phyloP scores from a whole-genome alignment of 2,329 filamentous ascomycete genomes.

The Thermothelomyces thermophilus region DNA sequence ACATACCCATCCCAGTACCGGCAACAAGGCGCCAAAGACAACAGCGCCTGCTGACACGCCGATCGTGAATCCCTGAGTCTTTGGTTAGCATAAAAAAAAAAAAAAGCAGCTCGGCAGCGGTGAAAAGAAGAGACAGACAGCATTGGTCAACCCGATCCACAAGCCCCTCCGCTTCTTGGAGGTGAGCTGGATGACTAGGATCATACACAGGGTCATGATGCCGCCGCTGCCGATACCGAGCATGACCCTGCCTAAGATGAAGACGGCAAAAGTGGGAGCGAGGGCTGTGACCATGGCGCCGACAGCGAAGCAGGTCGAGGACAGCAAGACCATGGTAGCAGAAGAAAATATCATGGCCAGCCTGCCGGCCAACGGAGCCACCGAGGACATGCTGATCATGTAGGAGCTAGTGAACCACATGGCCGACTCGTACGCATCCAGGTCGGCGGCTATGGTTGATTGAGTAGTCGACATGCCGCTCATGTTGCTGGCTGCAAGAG shows the following conservation, averaged over 20 bases:
- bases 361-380: slow-evolving; percentile 65
- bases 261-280: slow-evolving; percentile 52
- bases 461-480: slow-evolving; percentile 77
- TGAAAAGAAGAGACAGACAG: slow-evolving; percentile 46
- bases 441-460: slow-evolving; percentile 65
- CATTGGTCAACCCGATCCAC: slow-evolving; percentile 67
- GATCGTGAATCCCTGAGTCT: slow-evolving; percentile 29
- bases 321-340: slow-evolving; percentile 55
- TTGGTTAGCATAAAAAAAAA: neutral
- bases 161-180: slow-evolving; percentile 61
- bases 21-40: slow-evolving; percentile 29
- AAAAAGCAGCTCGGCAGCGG: neutral
- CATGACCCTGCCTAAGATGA: slow-evolving; percentile 62
- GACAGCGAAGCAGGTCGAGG: slow-evolving; percentile 50
- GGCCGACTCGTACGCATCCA: slow-evolving; percentile 64
- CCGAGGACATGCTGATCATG: slow-evolving; percentile 53
- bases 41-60: slow-evolving; percentile 30
- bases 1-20: slow-evolving; percentile 61
- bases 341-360: slow-evolving; percentile 69
- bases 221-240: slow-evolving; percentile 65
- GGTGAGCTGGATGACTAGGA: slow-evolving; percentile 69
- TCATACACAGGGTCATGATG: slow-evolving; percentile 65
- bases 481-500: slow-evolving; percentile 58
- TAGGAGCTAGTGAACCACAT: slow-evolving; percentile 80
- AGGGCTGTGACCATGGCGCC: slow-evolving; percentile 60